These are phyloP conservation scores for Exophiala xenobiotica DNA, from an alignment of 2,329 filamentous ascomycete species.

Conservation along the genomic window DNA sequence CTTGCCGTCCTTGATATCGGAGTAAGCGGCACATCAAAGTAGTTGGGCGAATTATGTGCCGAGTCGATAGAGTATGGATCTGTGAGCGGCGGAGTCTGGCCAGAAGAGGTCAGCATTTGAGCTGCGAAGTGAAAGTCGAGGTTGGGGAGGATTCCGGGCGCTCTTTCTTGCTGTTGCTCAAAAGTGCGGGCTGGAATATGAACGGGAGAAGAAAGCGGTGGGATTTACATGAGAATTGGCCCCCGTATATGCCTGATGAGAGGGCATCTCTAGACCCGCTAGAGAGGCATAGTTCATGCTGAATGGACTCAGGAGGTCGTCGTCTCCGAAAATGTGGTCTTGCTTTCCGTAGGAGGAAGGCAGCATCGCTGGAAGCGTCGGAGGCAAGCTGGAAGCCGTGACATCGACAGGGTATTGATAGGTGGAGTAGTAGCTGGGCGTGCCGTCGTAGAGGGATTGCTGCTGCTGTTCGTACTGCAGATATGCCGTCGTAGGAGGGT, in stretches of 20 bases:
- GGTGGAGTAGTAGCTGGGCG: slow-evolving; percentile 36
- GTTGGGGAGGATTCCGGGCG: slow-evolving; percentile 4
- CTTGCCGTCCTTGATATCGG: slow-evolving; percentile 44
- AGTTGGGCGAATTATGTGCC: slow-evolving; percentile 43
- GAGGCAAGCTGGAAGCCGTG: slow-evolving; percentile 39
- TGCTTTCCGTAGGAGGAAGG: slow-evolving; percentile 48
- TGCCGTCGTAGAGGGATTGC: slow-evolving; percentile 35
- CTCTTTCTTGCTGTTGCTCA: slow-evolving; percentile 18
- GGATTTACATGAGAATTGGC: slow-evolving; percentile 46
- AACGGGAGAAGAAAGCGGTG: slow-evolving; percentile 32
- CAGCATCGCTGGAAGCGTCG: slow-evolving; percentile 47
- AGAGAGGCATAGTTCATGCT: slow-evolving; percentile 61
- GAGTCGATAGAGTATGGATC: slow-evolving; percentile 43
- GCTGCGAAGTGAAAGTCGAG: slow-evolving; percentile 20
- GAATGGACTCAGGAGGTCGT: slow-evolving; percentile 58
- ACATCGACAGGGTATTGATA: slow-evolving; percentile 42
- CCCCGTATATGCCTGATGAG: slow-evolving; percentile 38
- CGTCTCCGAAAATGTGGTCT: slow-evolving; percentile 53
- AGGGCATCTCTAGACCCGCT: slow-evolving; percentile 54
- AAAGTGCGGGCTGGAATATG: slow-evolving; percentile 23
- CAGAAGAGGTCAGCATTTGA: slow-evolving; percentile 28
- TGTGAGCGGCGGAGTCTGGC: slow-evolving; percentile 40
- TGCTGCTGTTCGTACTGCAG: slow-evolving; percentile 27
- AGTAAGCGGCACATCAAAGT: slow-evolving; percentile 42
- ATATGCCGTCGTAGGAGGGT: slow-evolving; percentile 28